Conservation (phyloP, 768 basidiomycete genomes). For the Dioszegia hungarica region DNA sequence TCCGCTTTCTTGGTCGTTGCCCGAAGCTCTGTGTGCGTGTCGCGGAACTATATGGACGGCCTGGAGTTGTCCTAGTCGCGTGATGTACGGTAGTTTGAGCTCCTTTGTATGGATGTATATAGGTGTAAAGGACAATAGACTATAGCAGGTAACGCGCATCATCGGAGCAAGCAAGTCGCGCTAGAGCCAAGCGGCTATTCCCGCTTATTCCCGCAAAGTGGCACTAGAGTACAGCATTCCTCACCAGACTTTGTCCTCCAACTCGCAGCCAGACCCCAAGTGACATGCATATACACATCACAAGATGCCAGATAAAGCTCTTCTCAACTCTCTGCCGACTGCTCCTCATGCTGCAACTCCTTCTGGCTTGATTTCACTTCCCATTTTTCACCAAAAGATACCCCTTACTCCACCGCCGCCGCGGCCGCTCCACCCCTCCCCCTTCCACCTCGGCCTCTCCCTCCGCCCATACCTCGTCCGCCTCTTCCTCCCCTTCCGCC, state of each 20-base stretch:
- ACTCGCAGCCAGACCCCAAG: neutral
- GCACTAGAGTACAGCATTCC: constrained; percentile 6
- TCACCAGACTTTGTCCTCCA: neutral
- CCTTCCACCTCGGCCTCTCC: constrained; percentile 6
- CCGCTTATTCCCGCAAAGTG: constrained; percentile 6
- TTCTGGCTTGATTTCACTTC: neutral
- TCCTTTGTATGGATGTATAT: neutral
- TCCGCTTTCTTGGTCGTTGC: too few species aligned
- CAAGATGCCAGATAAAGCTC: neutral
- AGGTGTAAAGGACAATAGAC: neutral
- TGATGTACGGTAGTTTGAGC: too few species aligned
- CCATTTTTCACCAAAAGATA: too few species aligned
- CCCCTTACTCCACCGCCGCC: neutral
- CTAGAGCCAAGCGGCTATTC: neutral
- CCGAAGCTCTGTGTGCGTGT: too few species aligned
- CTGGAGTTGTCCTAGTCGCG: too few species aligned
- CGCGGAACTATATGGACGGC: too few species aligned
- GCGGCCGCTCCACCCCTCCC: constrained; percentile 6
- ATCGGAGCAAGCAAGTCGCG: too few species aligned
- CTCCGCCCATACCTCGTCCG: constrained; percentile 7
- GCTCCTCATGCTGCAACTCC: neutral
- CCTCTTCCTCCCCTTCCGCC: constrained; percentile 7
- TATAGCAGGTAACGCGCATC: neutral
- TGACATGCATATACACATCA: neutral
- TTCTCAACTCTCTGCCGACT: neutral